phyloP scores from a whole-genome alignment of 108 stramenopile genomes.

The Cylindrotheca fusiformis region DNA sequence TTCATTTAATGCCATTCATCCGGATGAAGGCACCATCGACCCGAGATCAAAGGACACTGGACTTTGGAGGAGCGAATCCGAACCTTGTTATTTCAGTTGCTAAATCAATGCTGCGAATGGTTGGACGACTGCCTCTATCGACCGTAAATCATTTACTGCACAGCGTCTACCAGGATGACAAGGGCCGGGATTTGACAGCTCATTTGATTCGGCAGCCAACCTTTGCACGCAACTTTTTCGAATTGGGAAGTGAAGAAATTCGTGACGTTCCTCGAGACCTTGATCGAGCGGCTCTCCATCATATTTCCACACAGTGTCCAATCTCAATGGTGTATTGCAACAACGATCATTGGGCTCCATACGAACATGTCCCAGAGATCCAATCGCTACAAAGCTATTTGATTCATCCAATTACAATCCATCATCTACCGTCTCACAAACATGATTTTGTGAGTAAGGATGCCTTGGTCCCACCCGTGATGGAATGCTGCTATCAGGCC shows the following conservation, averaged over 20 bases:
- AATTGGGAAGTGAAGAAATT: conserved; percentile 72
- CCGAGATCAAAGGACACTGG: conserved; percentile 30
- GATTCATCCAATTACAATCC: neutral
- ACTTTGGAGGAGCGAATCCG: conserved; percentile 34
- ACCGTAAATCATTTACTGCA: conserved; percentile 24
- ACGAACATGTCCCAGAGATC: conserved; percentile 48
- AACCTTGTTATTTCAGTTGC: conserved; percentile 32
- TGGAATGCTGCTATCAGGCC: conserved; percentile 9
- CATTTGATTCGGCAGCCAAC: conserved; percentile 27
- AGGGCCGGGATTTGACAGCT: conserved; percentile 47
- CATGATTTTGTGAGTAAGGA: conserved; percentile 14
- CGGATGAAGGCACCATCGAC: conserved; percentile 47
- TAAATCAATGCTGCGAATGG: conserved; percentile 11
- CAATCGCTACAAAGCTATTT: neutral
- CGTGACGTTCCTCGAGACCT: conserved; percentile 59
- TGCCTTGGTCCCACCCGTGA: conserved; percentile 4
- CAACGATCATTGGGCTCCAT: conserved; percentile 75
- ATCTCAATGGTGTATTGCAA: conserved; percentile 54
- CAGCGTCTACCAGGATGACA: conserved; percentile 24
- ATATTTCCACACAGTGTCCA: conserved; percentile 36
- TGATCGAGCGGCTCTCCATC: conserved; percentile 49
- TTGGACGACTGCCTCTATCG: conserved; percentile 20
- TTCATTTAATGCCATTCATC: conserved; percentile 78
- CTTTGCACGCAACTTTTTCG: conserved; percentile 64
- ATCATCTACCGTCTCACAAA: neutral